Base-by-base conservation (phyloP, 1,284 basidiomycete genomes). In the Apiotrichum veenhuisii region DNA sequence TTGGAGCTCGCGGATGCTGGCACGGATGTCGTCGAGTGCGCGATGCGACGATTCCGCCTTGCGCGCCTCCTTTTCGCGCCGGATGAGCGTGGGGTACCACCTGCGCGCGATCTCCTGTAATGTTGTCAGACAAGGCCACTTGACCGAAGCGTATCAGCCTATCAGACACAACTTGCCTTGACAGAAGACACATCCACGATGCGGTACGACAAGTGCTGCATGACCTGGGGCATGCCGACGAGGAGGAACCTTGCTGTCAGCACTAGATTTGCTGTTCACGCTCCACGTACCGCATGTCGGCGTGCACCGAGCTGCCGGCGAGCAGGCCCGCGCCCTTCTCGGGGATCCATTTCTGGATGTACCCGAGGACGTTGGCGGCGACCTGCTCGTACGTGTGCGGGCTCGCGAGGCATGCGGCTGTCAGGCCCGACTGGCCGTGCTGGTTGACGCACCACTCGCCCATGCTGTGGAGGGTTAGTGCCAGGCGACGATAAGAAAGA, bases 301-400 rank as follows among this genome's bases (percentile, higher is more conserved):
- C 80, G 65, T 81, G 80, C 0, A 82, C 80, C 0, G 76, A 73
- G 64, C 75, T 80, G 1, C 80, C 80, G 1, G 80, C 80, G 27
- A 82, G 64, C 23, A 80, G 65, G 5, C 77, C 80, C 0, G 70
- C 65, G 14, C 77, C 71, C 44, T 64, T 65, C 17, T 72, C 68
- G 2, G 80, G 80, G 15, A 82, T 68, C 64, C 80, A 77, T 42
- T 75, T 74, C 49, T 74, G 65, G 43, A 82, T 72, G 64, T 82
- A 82, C 34, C 71, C 72, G 3, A 78, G 64, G 0, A 82, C 70
- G 10, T 70, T 69, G 12, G 66, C 51, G 3, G 74, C 62, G 3
- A 81, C 79, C 3, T 74, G 57, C 2, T 72, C 72, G 56, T 78
- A 78, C 0, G 70, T 67, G 41, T 71, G 66, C 1, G 72, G 69